Evolutionary conservation across 495 filamentous ascomycete species (phyloP).

Genomic region (Staphylotrichum tortipilum): DNA sequence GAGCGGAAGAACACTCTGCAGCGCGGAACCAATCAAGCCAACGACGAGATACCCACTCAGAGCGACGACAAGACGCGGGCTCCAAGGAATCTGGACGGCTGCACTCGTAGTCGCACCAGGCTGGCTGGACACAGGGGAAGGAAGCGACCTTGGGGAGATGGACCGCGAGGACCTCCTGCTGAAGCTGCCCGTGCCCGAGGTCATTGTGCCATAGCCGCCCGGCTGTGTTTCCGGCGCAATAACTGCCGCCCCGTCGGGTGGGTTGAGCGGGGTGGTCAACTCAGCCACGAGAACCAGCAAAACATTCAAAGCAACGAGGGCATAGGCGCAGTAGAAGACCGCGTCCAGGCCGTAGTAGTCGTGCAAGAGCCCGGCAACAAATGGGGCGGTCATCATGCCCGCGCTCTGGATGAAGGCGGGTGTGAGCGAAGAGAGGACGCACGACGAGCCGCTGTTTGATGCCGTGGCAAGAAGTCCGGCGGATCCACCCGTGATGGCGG

Average conservation of each 20-base stretch:
- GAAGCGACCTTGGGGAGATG: constrained; percentile 3
- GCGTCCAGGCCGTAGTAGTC: constrained; percentile 5
- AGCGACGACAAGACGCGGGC: constrained; percentile 14
- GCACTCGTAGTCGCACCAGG: not conserved
- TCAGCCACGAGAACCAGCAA: constrained; percentile 11
- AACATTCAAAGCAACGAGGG: constrained; percentile 7
- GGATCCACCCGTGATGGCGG: constrained; percentile 13
- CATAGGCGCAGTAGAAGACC: constrained; percentile 22
- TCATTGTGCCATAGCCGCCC: constrained; percentile 17
- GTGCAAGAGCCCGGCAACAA: constrained; percentile 13
- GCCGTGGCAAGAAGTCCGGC: constrained; percentile 10
- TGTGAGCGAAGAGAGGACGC: constrained; percentile 8
- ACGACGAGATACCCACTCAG: constrained; percentile 20
- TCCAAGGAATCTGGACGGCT: not conserved
- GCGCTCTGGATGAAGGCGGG: constrained; percentile 17
- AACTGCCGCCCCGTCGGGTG: not conserved
- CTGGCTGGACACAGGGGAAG: not conserved
- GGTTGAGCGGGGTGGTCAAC: not conserved
- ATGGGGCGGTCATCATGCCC: constrained; percentile 18
- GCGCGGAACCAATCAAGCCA: constrained; percentile 15
- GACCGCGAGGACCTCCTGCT: constrained; percentile 10
- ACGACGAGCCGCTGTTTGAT: not conserved
- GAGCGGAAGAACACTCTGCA: constrained; percentile 21
- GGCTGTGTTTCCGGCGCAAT: not conserved
- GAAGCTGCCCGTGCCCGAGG: not conserved